Conservation (phyloP, 2,329 filamentous ascomycete genomes). For the Cladosporium austrohemisphaericum region DNA sequence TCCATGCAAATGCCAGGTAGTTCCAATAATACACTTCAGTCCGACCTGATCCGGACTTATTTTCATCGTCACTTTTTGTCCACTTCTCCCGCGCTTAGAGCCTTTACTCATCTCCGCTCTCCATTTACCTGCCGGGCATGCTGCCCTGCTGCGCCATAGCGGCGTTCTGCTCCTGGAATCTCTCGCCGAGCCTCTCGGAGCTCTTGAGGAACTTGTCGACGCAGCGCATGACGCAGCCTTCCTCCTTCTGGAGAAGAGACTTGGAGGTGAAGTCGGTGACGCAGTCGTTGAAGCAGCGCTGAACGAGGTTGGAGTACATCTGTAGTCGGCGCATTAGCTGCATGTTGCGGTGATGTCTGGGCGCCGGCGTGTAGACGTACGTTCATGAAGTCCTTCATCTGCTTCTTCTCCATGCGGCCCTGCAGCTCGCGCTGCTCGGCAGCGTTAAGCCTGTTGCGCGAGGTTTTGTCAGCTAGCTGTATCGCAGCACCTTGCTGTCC, state of each 20-base stretch:
- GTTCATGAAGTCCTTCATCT: conserved; percentile 98
- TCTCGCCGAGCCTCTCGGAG: conserved; percentile 82
- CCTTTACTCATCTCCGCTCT: conserved; percentile 21
- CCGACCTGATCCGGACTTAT: conserved; percentile 3
- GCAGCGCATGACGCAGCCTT: conserved; percentile 88
- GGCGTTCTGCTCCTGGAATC: conserved; percentile 76
- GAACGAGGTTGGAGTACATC: conserved; percentile 72
- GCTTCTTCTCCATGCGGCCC: conserved; percentile 91
- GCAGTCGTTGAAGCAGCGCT: conserved; percentile 94
- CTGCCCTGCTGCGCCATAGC: conserved; percentile 61
- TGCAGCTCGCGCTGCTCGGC: conserved; percentile 90
- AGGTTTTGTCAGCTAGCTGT: conserved; percentile 16
- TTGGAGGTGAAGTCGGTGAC: conserved; percentile 99
- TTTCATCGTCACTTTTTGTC: neutral
- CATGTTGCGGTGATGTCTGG: too few species aligned
- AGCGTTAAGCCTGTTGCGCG: conserved; percentile 58
- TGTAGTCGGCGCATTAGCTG: conserved; percentile 28
- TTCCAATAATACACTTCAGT: conserved; percentile 12
- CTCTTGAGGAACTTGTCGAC: conserved; percentile 95
- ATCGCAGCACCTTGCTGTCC: too few species aligned
- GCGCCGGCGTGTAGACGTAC: conserved; percentile 63
- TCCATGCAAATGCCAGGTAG: conserved; percentile 21
- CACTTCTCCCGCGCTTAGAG: neutral
- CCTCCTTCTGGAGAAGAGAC: conserved; percentile 81
- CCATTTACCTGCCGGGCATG: conserved; percentile 22